A percentile compares a stretch with the other conserved stretches of the same genome.
Evolutionary conservation across 768 basidiomycete genomes (phyloP).

Genomic region (Mycena crocata): DNA sequence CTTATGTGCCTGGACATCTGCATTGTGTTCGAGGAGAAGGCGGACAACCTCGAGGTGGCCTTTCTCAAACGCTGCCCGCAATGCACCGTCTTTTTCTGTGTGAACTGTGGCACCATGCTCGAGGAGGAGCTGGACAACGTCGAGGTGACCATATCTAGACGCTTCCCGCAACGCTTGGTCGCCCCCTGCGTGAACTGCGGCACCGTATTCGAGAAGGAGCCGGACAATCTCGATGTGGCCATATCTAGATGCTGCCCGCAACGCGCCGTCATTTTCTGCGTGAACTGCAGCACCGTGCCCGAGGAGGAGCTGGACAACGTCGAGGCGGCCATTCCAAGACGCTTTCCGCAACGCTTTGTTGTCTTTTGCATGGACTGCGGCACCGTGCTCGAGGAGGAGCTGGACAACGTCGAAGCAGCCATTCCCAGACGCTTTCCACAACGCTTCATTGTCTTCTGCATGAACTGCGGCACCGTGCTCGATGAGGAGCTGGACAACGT

Average conservation of each 20-base stretch:
- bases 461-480: background rate
- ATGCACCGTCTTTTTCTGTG: no score
- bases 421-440: background rate
- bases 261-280: background rate
- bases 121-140: background rate
- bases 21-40: no score
- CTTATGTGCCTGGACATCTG: no score
- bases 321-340: background rate
- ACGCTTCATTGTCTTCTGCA: background rate
- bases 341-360: background rate
- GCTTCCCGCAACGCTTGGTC: background rate
- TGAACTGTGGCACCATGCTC: background rate
- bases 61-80: no score
- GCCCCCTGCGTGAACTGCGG: background rate
- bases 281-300: background rate
- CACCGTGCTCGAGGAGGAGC: background rate
- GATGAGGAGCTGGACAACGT: background rate
- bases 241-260: background rate
- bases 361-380: background rate
- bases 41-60: no score
- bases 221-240: background rate
- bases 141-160: background rate
- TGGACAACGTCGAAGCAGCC: background rate
- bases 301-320: background rate
- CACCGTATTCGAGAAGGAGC: background rate